Percentiles rank a stretch among this genome's conserved stretches.
phyloP scores from a whole-genome alignment of 257 asterid genomes.

The Jaltomata sinuosa region DNA sequence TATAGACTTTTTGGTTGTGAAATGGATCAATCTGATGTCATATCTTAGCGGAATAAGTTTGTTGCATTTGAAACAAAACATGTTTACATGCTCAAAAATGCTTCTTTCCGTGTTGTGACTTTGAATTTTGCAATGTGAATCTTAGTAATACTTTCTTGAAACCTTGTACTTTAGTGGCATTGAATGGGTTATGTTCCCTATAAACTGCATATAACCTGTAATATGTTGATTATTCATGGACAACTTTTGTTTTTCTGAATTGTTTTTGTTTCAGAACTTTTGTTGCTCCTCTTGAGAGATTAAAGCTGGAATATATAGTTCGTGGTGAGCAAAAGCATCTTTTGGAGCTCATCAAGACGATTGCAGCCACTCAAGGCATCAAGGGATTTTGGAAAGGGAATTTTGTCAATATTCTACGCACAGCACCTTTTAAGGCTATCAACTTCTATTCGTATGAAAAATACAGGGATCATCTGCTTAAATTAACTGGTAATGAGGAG shows the following conservation, averaged over 20 bases:
- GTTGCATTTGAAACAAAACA: background rate
- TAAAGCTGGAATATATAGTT: slow-evolving; percentile 89
- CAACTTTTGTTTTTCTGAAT: background rate
- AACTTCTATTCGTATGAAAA: slow-evolving; percentile 88
- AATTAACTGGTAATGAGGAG: slow-evolving; percentile 66
- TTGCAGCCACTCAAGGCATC: slow-evolving; percentile 72
- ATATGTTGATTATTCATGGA: background rate
- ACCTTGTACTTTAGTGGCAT: background rate
- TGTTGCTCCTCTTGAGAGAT: slow-evolving; percentile 94
- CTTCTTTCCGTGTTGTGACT: background rate
- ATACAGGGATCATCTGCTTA: slow-evolving; percentile 65
- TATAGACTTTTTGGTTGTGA: background rate
- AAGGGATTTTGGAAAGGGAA: slow-evolving; percentile 97
- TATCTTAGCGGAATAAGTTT: background rate
- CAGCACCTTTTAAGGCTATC: slow-evolving; percentile 93
- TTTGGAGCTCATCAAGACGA: slow-evolving; percentile 56
- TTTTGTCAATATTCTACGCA: slow-evolving; percentile 78
- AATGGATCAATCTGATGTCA: background rate
- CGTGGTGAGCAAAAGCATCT: slow-evolving; percentile 79
- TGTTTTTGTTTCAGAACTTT: slow-evolving; percentile 54
- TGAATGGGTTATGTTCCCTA: background rate
- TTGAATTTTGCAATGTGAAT: background rate
- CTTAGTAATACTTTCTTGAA: background rate
- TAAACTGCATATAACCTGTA: background rate
- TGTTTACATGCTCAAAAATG: background rate